A percentile compares a stretch with the other conserved stretches of the same genome.
Conservation (phyloP, 2,329 filamentous ascomycete species). For the Stromatinia cepivora region DNA sequence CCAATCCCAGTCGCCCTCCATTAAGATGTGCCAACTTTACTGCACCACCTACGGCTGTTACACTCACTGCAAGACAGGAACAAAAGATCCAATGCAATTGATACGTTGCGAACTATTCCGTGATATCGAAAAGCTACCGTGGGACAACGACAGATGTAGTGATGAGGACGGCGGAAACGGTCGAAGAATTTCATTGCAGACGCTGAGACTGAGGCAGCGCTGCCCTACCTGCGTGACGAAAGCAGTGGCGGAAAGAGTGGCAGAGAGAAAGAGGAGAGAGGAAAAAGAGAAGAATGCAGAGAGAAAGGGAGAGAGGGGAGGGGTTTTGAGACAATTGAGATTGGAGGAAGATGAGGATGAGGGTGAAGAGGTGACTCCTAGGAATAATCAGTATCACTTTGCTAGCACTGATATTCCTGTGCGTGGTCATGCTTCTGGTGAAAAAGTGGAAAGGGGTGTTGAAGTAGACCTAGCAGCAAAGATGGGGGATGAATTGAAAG, state of each 20-base stretch:
- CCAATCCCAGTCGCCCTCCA: background rate
- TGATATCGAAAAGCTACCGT: background rate
- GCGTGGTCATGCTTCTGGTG: slow-evolving; percentile 34
- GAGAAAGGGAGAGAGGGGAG: background rate
- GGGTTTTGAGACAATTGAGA: background rate
- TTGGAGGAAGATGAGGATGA: slow-evolving; percentile 15
- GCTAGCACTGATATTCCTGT: background rate
- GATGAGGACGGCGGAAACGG: background rate
- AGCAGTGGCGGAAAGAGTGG: background rate
- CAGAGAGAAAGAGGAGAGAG: background rate
- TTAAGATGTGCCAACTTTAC: background rate
- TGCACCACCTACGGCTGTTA: background rate
- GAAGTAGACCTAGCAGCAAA: slow-evolving; percentile 39
- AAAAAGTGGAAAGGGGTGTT: slow-evolving; percentile 42
- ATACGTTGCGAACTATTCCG: background rate
- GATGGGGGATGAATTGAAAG: slow-evolving; percentile 33
- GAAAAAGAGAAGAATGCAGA: background rate
- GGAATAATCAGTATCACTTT: background rate
- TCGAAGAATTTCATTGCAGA: background rate
- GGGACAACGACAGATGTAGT: background rate
- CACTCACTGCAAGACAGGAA: background rate
- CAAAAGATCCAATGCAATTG: background rate
- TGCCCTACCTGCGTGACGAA: background rate
- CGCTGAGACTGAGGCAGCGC: background rate
- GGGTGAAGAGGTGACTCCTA: background rate